Conservation (phyloP, 2,329 filamentous ascomycete species). For the Penicillium verrucosum region DNA sequence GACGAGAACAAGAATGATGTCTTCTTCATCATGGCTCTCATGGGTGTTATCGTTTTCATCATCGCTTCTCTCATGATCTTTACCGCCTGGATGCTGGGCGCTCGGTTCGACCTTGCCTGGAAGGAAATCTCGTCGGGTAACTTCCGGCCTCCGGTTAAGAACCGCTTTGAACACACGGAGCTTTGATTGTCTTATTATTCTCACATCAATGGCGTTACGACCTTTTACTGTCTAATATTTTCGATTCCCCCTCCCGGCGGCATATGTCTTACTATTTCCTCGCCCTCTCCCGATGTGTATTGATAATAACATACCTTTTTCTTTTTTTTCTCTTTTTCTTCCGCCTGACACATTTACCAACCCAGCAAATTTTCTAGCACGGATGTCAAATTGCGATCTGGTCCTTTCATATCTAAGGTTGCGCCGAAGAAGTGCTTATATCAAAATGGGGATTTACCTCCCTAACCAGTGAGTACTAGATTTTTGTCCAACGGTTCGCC, state of each 20-base stretch:
- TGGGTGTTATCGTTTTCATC: conserved; percentile 68
- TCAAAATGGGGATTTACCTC: conserved; percentile 32
- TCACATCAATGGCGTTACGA: conserved; percentile 32
- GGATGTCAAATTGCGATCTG: conserved; percentile 99
- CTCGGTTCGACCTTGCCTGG: conserved; percentile 72
- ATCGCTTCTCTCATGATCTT: conserved; percentile 76
- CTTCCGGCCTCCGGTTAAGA: conserved; percentile 39
- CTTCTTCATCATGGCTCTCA: conserved; percentile 64
- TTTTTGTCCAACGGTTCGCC: conserved; percentile 34
- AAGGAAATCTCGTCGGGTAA: conserved; percentile 53
- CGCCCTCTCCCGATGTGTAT: conserved; percentile 27
- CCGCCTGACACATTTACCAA: neutral
- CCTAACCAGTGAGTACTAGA: conserved; percentile 44
- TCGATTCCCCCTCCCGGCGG: conserved; percentile 28
- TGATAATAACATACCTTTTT: conserved; percentile 32
- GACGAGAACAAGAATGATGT: conserved; percentile 54
- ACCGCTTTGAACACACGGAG: conserved; percentile 33
- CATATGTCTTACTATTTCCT: conserved; percentile 28
- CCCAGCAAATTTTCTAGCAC: conserved; percentile 59
- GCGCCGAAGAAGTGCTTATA: conserved; percentile 99
- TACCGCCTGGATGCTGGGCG: conserved; percentile 74
- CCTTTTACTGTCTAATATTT: conserved; percentile 24
- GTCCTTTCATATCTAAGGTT: conserved; percentile 78
- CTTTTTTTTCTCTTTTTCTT: conserved; percentile 10
- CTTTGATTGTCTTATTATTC: conserved; percentile 32